Percentiles rank a stretch among this genome's conserved stretches.
These are phyloP conservation scores for Vitis hybrid DNA, from an alignment of 177 flowering plant species.

Conservation along the genomic window DNA sequence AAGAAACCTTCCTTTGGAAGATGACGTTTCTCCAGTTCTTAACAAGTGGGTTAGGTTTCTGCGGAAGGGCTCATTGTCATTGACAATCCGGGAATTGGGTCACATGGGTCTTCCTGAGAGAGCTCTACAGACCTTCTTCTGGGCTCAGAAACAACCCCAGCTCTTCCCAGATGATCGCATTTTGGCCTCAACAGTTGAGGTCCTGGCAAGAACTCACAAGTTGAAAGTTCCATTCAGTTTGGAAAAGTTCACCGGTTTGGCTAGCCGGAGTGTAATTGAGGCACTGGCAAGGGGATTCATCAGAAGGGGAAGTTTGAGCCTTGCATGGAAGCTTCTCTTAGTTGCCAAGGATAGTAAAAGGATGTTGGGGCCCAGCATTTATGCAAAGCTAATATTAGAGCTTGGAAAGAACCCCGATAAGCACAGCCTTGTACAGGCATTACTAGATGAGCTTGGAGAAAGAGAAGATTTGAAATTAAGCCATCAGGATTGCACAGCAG, in stretches of 20 bases:
- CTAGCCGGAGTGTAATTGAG: slow-evolving; percentile 69
- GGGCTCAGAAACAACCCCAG: slow-evolving; percentile 77
- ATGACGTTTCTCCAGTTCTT: slow-evolving; percentile 58
- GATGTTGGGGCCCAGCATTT: slow-evolving; percentile 61
- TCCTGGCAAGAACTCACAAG: slow-evolving; percentile 57
- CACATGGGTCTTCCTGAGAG: slow-evolving; percentile 80
- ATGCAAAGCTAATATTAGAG: slow-evolving; percentile 69
- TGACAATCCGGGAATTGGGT: slow-evolving; percentile 83
- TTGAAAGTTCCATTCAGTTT: slow-evolving; percentile 59
- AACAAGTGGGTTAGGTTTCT: slow-evolving; percentile 54
- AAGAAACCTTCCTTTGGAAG: slow-evolving; percentile 46
- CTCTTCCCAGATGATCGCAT: slow-evolving; percentile 82
- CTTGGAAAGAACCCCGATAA: slow-evolving; percentile 83
- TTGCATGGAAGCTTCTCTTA: slow-evolving; percentile 64
- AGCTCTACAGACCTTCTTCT: slow-evolving; percentile 74
- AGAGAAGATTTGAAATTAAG: slow-evolving; percentile 67
- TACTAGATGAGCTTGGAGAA: slow-evolving; percentile 74
- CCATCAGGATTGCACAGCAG: slow-evolving; percentile 74
- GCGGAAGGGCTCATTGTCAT: slow-evolving; percentile 81
- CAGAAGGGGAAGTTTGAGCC: slow-evolving; percentile 64
- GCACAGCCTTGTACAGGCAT: slow-evolving; percentile 30
- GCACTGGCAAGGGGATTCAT: slow-evolving; percentile 79
- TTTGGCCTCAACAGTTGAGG: slow-evolving; percentile 77
- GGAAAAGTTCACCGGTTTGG: slow-evolving; percentile 45
- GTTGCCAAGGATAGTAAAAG: slow-evolving; percentile 49